These are phyloP conservation scores for Tricholoma furcatifolium DNA, from an alignment of 768 basidiomycete genomes.

Conservation along the genomic window DNA sequence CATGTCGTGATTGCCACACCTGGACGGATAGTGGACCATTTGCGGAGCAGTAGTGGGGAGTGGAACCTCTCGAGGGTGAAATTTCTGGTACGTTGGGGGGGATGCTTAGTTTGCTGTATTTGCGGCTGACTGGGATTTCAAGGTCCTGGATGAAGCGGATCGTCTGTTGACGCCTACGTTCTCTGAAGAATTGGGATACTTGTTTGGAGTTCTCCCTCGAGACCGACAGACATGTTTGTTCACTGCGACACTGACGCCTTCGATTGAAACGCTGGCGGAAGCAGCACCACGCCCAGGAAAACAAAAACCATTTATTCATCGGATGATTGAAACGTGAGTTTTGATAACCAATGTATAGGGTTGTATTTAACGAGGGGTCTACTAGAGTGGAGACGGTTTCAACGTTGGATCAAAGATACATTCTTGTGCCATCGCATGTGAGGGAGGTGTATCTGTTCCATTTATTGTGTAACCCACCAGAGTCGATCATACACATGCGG, in stretches of 20 bases:
- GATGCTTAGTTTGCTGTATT: too few relatives aligned
- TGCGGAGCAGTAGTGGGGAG: conserved; percentile 73
- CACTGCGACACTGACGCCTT: conserved; percentile 89
- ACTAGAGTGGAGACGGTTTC: conserved; percentile 85
- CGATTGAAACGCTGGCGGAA: conserved; percentile 76
- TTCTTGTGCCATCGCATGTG: conserved; percentile 93
- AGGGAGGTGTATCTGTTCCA: conserved; percentile 91
- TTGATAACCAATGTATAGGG: conserved; percentile 3
- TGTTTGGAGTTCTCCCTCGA: conserved; percentile 76
- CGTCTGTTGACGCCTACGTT: conserved; percentile 88
- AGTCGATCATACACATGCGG: conserved; percentile 67
- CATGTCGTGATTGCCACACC: conserved; percentile 97
- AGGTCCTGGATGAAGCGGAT: conserved; percentile 96
- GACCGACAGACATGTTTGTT: conserved; percentile 96
- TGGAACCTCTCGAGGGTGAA: conserved; percentile 86
- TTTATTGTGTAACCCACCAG: conserved; percentile 86
- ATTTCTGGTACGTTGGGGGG: conserved; percentile 73
- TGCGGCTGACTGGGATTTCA: conserved; percentile 25
- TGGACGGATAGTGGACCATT: conserved; percentile 88
- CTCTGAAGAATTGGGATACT: conserved; percentile 73
- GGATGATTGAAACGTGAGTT: conserved; percentile 70
- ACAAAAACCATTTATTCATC: conserved; percentile 81
- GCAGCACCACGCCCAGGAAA: conserved; percentile 80
- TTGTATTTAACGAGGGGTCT: conserved; percentile 1
- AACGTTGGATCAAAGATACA: conserved; percentile 82